Percentiles rank a stretch among this genome's conserved stretches.
These are phyloP conservation scores for Pezicula carpinea DNA, from an alignment of 2,329 filamentous ascomycete genomes.

Conservation along the genomic window DNA sequence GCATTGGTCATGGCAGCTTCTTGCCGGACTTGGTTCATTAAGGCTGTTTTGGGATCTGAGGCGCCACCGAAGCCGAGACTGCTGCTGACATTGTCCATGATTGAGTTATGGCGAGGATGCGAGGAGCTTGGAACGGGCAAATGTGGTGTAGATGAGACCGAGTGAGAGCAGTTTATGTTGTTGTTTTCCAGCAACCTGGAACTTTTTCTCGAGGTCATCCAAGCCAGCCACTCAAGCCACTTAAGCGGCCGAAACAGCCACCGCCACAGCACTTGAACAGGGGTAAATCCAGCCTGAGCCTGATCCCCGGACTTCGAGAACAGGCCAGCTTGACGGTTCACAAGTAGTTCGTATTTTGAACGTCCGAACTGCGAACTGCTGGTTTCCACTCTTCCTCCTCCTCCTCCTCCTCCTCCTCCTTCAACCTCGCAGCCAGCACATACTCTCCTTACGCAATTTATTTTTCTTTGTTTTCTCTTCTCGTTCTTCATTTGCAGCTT, in stretches of 20 bases:
- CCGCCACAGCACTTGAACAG: not conserved
- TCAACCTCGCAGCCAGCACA: not conserved
- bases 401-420: constrained; percentile 13
- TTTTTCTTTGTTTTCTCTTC: constrained; percentile 20
- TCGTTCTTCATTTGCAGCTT: constrained; percentile 53
- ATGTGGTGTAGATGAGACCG: not conserved
- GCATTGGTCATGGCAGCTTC: constrained; percentile 62
- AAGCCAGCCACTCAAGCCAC: not conserved
- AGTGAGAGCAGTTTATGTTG: not conserved
- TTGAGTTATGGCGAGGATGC: not conserved
- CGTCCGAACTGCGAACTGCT: constrained; percentile 62
- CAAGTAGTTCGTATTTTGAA: not conserved
- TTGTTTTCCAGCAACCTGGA: not conserved
- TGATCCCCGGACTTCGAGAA: not conserved
- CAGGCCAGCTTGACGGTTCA: constrained; percentile 1
- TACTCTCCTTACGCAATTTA: constrained; percentile 17
- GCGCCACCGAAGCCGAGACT: constrained; percentile 16
- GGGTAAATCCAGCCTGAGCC: no score
- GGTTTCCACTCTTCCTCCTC: constrained; percentile 42
- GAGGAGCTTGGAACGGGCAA: not conserved
- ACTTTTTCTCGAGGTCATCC: not conserved
- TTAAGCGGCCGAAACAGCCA: not conserved
- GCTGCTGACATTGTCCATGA: constrained; percentile 24
- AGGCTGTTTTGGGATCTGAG: constrained; percentile 26
- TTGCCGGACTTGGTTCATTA: constrained; percentile 54